These are phyloP conservation scores for Pleodorina starrii DNA, from an alignment of 139 green algal species.

Conservation along the genomic window DNA sequence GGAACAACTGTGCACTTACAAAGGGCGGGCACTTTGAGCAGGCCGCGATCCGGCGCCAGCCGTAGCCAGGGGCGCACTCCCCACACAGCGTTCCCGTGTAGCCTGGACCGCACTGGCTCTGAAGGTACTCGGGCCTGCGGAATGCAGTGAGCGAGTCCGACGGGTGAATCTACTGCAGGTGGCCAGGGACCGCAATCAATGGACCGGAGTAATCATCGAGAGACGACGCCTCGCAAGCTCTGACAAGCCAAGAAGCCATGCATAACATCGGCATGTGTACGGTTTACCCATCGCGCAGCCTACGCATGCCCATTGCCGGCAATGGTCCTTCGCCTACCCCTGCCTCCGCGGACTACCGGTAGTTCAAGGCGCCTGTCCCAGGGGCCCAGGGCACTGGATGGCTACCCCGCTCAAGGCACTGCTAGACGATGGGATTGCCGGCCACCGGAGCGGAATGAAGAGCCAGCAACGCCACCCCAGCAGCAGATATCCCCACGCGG, in stretches of 20 bases:
- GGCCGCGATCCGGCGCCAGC: slow-evolving; percentile 2
- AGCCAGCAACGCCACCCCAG: not conserved
- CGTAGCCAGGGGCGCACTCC: not conserved
- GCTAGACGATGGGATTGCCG: too few relatives aligned
- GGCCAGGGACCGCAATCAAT: not conserved
- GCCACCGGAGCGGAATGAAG: not conserved
- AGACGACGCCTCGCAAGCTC: not conserved
- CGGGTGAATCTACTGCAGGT: not conserved
- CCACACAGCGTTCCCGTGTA: slow-evolving; percentile 22
- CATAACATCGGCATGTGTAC: not conserved
- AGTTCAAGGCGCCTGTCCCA: too few relatives aligned
- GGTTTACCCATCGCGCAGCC: not conserved
- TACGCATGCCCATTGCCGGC: too few relatives aligned
- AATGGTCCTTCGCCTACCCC: too few relatives aligned
- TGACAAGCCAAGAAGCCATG: not conserved
- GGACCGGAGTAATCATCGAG: not conserved
- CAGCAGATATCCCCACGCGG: not conserved
- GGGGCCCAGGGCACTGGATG: too few relatives aligned
- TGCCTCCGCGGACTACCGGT: too few relatives aligned
- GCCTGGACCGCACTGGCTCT: not conserved
- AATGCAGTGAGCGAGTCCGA: not conserved
- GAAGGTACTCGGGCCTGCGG: slow-evolving; percentile 14
- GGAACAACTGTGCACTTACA: too few relatives aligned
- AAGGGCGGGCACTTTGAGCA: not conserved
- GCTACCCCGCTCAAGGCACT: too few relatives aligned